These are phyloP conservation scores for Saccharomyces hybrid DNA, from an alignment of 1,139 yeast species.

Conservation along the genomic window DNA sequence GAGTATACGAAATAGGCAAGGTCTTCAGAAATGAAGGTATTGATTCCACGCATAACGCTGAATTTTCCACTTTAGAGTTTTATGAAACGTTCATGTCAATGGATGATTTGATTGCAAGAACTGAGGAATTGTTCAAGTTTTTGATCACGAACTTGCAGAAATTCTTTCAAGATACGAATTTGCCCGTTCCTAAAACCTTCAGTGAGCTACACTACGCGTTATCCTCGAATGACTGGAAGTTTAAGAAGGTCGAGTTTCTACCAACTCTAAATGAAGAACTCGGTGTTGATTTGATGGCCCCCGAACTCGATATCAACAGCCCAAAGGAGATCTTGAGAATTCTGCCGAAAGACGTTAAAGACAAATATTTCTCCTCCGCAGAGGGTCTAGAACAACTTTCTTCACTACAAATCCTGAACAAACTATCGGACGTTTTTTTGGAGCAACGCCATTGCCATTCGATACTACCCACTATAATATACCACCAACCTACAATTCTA, in stretches of 20 bases:
- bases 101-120: conserved; percentile 65
- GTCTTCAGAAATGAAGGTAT: conserved; percentile 89
- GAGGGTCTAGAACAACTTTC: conserved; percentile 14
- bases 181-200: conserved; percentile 13
- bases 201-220: conserved; percentile 40
- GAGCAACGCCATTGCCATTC: conserved; percentile 48
- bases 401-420: conserved; percentile 57
- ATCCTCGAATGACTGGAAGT: conserved; percentile 26
- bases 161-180: conserved; percentile 1
- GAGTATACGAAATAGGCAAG: conserved; percentile 78
- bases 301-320: conserved; percentile 33
- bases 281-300: conserved; percentile 31
- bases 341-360: conserved; percentile 11
- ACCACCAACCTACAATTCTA: conserved; percentile 75
- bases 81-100: conserved; percentile 94
- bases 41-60: conserved; percentile 97
- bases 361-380: conserved; percentile 1
- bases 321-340: conserved; percentile 34
- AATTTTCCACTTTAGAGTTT: conserved; percentile 95
- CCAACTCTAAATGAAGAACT: conserved; percentile 44
- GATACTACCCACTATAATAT: conserved; percentile 58
- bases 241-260: conserved; percentile 47
- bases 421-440: conserved; percentile 50
- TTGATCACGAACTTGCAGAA: conserved; percentile 29
- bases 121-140: conserved; percentile 48